Conservation (phyloP, 257 asterid species). For the Nyctanthes arbortristis region DNA sequence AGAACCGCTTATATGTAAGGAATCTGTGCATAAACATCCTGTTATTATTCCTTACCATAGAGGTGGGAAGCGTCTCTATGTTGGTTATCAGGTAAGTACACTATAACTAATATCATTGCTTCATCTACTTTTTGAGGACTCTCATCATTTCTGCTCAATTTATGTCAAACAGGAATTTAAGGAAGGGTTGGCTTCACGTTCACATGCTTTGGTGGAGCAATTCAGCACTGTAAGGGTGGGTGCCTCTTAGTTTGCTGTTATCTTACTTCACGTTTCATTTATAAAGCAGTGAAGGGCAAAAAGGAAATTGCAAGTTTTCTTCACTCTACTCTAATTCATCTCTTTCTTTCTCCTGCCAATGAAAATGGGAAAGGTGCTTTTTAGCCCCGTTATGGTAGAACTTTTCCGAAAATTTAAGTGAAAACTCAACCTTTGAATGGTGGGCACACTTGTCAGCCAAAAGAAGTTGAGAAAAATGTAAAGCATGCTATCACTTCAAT, state of each 20-base stretch:
- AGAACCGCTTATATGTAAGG: conserved; percentile 93
- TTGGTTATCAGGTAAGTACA: conserved; percentile 73
- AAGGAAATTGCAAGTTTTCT: too few species aligned
- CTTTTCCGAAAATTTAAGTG: too few species aligned
- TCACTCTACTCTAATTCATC: too few species aligned
- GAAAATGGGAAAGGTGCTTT: too few species aligned
- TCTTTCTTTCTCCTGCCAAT: too few species aligned
- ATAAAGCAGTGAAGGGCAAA: background rate
- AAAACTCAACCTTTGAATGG: too few species aligned
- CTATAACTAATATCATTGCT: background rate
- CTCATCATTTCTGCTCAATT: conserved; percentile 24
- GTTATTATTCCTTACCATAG: conserved; percentile 87
- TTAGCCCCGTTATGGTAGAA: too few species aligned
- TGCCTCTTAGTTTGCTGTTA: background rate
- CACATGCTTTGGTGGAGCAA: conserved; percentile 65
- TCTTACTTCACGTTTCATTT: background rate
- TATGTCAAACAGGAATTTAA: conserved; percentile 67
- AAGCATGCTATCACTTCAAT: too few species aligned
- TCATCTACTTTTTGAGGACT: background rate
- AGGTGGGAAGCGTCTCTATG: conserved; percentile 91
- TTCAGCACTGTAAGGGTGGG: conserved; percentile 62
- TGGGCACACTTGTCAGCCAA: too few species aligned
- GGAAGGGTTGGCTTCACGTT: conserved; percentile 71
- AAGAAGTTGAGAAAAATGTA: too few species aligned
- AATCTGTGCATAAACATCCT: conserved; percentile 61